phyloP scores from a whole-genome alignment of 768 basidiomycete genomes.

The Dacryopinax spathularia region DNA sequence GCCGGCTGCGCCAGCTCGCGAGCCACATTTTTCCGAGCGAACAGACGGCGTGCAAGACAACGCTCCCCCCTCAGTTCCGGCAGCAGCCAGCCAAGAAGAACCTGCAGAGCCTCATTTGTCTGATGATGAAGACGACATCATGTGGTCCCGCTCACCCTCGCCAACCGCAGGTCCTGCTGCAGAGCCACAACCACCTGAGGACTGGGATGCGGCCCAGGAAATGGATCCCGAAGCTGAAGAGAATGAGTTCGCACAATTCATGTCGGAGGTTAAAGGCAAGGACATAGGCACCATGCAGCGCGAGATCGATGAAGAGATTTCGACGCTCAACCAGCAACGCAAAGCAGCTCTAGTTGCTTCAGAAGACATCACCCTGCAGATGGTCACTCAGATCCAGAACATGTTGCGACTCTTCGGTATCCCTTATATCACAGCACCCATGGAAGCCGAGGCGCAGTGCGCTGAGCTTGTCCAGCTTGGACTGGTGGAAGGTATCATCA shows the following conservation, averaged over 20 bases:
- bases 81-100: constrained; percentile 11
- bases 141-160: constrained; percentile 30
- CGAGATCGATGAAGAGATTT: constrained; percentile 90
- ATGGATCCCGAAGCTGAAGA: constrained; percentile 68
- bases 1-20: too few relatives aligned
- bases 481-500: constrained; percentile 93
- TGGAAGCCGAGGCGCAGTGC: constrained; percentile 99
- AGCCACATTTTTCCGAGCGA: too few relatives aligned
- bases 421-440: constrained; percentile 94
- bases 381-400: constrained; percentile 79
- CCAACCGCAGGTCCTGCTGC: constrained; percentile 15
- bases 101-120: background rate
- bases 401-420: constrained; percentile 91
- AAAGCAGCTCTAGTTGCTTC: constrained; percentile 86
- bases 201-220: constrained; percentile 75
- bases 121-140: constrained; percentile 20
- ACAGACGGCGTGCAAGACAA: too few relatives aligned
- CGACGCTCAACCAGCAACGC: constrained; percentile 60
- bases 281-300: constrained; percentile 64
- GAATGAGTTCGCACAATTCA: constrained; percentile 80
- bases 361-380: constrained; percentile 88
- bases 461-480: constrained; percentile 74
- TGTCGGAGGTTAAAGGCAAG: constrained; percentile 80
- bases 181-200: constrained; percentile 20
- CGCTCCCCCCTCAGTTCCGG: too few relatives aligned